A percentile compares a stretch with the other conserved stretches of the same genome.
phyloP scores from a whole-genome alignment of 345 rosid species.

The Lepidium sativum region DNA sequence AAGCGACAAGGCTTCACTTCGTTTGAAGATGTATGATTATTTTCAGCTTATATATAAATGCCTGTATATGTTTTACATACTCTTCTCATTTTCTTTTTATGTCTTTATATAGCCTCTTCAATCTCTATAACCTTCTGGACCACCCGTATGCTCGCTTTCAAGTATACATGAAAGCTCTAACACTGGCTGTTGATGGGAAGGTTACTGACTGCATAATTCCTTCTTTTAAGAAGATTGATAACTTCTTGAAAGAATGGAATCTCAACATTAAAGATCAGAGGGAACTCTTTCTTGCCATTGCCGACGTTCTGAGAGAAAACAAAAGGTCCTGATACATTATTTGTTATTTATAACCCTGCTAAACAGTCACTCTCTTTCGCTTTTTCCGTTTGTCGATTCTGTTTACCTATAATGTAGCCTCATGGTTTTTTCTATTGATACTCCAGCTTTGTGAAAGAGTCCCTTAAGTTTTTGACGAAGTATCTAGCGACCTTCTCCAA shows the following conservation, averaged over 20 bases:
- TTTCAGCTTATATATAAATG: background rate
- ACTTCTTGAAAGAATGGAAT: slow-evolving; percentile 94
- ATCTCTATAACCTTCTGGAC: slow-evolving; percentile 80
- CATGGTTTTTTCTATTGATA: background rate
- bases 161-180: slow-evolving; percentile 72
- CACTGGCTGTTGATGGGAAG: slow-evolving; percentile 67
- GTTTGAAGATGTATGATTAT: slow-evolving; percentile 70
- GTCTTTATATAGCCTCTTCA: slow-evolving; percentile 67
- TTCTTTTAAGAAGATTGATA: slow-evolving; percentile 72
- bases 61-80: background rate
- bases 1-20: slow-evolving; percentile 74
- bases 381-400: background rate
- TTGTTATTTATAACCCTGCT: background rate
- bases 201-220: slow-evolving; percentile 60
- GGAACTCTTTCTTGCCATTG: slow-evolving; percentile 61
- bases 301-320: slow-evolving; percentile 64
- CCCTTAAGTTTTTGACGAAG: slow-evolving; percentile 65
- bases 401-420: background rate
- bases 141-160: slow-evolving; percentile 55
- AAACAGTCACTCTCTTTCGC: background rate
- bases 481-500: slow-evolving; percentile 78
- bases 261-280: slow-evolving; percentile 73
- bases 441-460: slow-evolving; percentile 65
- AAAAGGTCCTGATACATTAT: slow-evolving; percentile 47
- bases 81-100: background rate